Evolutionary conservation across 1,284 basidiomycete genomes (phyloP).

Genomic region (Leccinum huronense): DNA sequence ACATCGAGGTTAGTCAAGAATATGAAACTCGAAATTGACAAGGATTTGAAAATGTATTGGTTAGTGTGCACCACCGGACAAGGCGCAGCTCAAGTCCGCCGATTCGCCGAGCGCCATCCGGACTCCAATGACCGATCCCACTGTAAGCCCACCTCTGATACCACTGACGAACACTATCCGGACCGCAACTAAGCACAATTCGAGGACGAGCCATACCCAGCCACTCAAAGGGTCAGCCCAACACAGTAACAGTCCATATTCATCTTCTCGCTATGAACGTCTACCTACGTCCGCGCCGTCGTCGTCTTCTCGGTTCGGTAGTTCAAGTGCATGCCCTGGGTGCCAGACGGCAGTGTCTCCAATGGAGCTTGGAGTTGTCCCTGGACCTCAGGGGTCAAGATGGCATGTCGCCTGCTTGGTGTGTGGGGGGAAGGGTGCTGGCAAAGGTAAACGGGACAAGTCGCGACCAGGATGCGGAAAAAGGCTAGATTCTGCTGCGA

Average conservation of each 20-base stretch:
- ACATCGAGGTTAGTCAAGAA: constrained; percentile 57
- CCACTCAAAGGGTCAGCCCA: constrained; percentile 16
- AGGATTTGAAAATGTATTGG: constrained; percentile 24
- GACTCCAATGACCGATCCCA: constrained; percentile 23
- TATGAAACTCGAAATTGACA: not conserved
- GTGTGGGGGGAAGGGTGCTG: constrained; percentile 66
- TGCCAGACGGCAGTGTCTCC: constrained; percentile 69
- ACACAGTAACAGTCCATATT: constrained; percentile 22
- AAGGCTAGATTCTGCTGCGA: constrained; percentile 78
- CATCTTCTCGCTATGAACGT: constrained; percentile 48
- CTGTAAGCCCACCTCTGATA: constrained; percentile 20
- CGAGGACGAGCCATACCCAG: constrained; percentile 13
- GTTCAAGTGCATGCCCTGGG: constrained; percentile 63
- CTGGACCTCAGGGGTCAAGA: constrained; percentile 72
- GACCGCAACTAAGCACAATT: constrained; percentile 28
- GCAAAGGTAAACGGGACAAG: constrained; percentile 45
- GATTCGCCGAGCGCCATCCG: constrained; percentile 25
- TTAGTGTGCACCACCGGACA: constrained; percentile 64
- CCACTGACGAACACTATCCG: constrained; percentile 28
- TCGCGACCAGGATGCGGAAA: constrained; percentile 76
- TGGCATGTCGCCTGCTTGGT: constrained; percentile 77
- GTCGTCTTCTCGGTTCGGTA: constrained; percentile 64
- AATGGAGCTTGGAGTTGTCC: constrained; percentile 80
- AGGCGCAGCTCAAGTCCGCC: constrained; percentile 38
- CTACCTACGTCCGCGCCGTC: constrained; percentile 42